Base-by-base conservation (phyloP, 192 early-diverging fungal species). In the Coemansia pectinata region DNA sequence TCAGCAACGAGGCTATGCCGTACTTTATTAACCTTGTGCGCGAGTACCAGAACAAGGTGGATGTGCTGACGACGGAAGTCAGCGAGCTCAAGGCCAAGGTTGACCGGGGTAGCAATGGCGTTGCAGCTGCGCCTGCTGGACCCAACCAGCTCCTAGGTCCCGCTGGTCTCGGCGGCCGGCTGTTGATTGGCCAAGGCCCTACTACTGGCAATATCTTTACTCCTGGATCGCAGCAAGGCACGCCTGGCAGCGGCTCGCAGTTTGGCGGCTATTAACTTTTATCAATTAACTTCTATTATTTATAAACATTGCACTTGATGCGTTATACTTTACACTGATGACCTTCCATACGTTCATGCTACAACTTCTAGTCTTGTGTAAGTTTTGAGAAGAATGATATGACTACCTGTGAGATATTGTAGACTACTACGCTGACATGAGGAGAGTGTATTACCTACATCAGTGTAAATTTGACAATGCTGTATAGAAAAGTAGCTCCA, bases 1-100 rank as follows among this genome's bases (percentile, higher is more conserved):
- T 96, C 76, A 89, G 85, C 55, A 97, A 98, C 74, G 96, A 95
- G 87, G 92, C 96, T 9, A 97, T 98, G 95, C 98, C 98, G 15
- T 98, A 96, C 78, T 91, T 98, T 85, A 93, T 99, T 65, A 94
- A 99, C 68, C 84, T 90, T 47, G 84, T 91, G 74, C 88, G 95
- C 55, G 96, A 98, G 84, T 93, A 91, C 74, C 89, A 91, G 74
- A 76, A 57, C 42, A 96, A 96, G 89, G 93, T 98, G 42, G 85
- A 87, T 36, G 29, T 68, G 34, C 79, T 91, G 72, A 85, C 84
- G 3, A 81, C 86, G 34, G 84, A 88, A 64, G 83, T 89, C 27
- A 72, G 70, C 48, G 89, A 90, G 41, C 71, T 89, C 27, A 85
- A 86, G 66, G 70, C 73, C 45, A 90, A 90, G 86, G 79, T 83